Conservation (phyloP, 2,329 filamentous ascomycete species). For the Harringtonia aguacate region DNA sequence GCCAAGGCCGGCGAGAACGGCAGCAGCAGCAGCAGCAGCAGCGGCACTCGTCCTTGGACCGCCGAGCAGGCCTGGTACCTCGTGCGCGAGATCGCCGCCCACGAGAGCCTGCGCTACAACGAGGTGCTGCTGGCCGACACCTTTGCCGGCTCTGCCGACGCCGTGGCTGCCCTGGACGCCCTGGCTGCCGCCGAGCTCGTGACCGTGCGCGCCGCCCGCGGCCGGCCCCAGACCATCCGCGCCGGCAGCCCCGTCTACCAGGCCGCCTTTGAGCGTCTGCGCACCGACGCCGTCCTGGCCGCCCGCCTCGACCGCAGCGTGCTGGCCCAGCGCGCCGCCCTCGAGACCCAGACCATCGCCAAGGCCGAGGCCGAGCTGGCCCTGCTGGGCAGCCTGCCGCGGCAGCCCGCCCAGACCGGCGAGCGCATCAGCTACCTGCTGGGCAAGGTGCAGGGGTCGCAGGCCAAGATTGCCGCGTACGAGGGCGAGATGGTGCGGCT, state of each 20-base stretch:
- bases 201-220: conserved; percentile 58
- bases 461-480: conserved; percentile 61
- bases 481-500: conserved; percentile 61
- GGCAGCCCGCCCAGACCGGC: conserved; percentile 56
- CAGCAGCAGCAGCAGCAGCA: conserved; percentile 12
- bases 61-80: conserved; percentile 84
- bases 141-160: conserved; percentile 55
- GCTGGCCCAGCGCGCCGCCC: conserved; percentile 56
- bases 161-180: conserved; percentile 66
- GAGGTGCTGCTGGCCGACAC: conserved; percentile 68
- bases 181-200: conserved; percentile 84
- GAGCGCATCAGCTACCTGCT: conserved; percentile 63
- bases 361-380: conserved; percentile 70
- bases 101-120: conserved; percentile 65
- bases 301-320: conserved; percentile 65
- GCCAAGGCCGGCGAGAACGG: conserved; percentile 33
- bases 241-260: conserved; percentile 81
- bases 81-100: conserved; percentile 63
- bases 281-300: conserved; percentile 59
- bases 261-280: conserved; percentile 66
- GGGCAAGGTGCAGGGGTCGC: conserved; percentile 60
- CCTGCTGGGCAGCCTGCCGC: conserved; percentile 58
- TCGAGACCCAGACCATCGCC: conserved; percentile 63
- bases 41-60: conserved; percentile 47
- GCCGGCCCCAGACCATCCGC: conserved; percentile 66